These are phyloP conservation scores for Chlorophyllum brunneum DNA, from an alignment of 768 basidiomycete genomes.

Conservation along the genomic window DNA sequence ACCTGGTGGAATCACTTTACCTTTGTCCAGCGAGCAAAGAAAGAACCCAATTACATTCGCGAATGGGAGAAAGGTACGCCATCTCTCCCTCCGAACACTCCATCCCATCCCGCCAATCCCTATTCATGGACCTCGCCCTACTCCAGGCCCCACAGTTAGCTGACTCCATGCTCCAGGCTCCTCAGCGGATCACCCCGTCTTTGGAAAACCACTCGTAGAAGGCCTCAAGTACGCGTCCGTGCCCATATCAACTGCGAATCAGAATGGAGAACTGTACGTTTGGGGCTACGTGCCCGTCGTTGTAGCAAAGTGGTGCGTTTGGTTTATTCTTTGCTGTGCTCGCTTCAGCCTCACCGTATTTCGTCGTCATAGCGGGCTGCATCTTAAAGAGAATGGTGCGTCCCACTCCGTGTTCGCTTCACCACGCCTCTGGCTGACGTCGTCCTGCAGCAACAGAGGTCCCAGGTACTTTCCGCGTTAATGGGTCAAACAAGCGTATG, in stretches of 20 bases:
- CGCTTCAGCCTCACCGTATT: constrained; percentile 9
- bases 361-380: constrained; percentile 60
- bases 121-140: no score
- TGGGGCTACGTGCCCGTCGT: constrained; percentile 97
- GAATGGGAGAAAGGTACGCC: constrained; percentile 5
- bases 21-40: constrained; percentile 59
- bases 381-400: constrained; percentile 91
- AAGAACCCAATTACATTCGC: constrained; percentile 33
- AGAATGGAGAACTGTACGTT: constrained; percentile 78
- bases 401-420: constrained; percentile 7
- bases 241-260: constrained; percentile 87
- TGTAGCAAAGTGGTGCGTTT: constrained; percentile 89
- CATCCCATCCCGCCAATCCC: no score
- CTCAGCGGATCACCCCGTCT: constrained; percentile 44
- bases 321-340: constrained; percentile 15
- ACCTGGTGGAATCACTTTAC: constrained; percentile 84
- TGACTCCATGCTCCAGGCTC: constrained; percentile 17
- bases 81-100: neutral
- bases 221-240: constrained; percentile 85
- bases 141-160: neutral
- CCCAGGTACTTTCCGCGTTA: constrained; percentile 91
- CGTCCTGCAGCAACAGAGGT: constrained; percentile 79
- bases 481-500: constrained; percentile 94
- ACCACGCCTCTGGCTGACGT: no score
- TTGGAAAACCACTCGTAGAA: constrained; percentile 81